A percentile compares a stretch with the other conserved stretches of the same genome.
Evolutionary conservation across 2,329 filamentous ascomycete genomes (phyloP).

Genomic region (Fusarium virguliforme): DNA sequence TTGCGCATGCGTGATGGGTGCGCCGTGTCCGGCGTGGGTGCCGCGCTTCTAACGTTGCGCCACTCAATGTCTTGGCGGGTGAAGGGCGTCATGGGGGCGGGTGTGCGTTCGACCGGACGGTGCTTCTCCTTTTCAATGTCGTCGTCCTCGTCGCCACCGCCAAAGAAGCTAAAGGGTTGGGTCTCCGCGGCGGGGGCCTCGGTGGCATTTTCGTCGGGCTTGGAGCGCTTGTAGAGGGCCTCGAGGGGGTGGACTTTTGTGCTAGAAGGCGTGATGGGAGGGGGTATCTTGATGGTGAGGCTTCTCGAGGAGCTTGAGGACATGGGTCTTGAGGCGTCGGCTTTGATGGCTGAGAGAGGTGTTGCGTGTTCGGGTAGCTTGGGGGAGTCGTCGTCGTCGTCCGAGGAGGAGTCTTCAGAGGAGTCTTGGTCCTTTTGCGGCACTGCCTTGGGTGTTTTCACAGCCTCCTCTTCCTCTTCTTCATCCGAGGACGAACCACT

Average conservation of each 20-base stretch:
- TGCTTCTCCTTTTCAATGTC: conserved; percentile 65
- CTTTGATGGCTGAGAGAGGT: conserved; percentile 48
- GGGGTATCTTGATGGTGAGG: conserved; percentile 71
- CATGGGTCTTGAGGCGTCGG: conserved; percentile 60
- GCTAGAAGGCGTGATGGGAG: conserved; percentile 63
- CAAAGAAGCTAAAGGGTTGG: conserved; percentile 86
- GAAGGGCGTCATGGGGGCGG: conserved; percentile 84
- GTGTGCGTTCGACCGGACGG: conserved; percentile 33
- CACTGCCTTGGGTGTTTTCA: conserved; percentile 17
- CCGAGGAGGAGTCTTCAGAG: conserved; percentile 35
- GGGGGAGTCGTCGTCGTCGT: conserved; percentile 25
- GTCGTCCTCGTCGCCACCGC: conserved; percentile 61
- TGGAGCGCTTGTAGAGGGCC: conserved; percentile 87
- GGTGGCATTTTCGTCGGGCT: conserved; percentile 60
- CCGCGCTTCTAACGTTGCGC: conserved; percentile 85
- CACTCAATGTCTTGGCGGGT: conserved; percentile 84
- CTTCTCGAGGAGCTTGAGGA: conserved; percentile 67
- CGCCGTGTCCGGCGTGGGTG: conserved; percentile 94
- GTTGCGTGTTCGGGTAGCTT: conserved; percentile 40
- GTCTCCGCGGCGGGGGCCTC: conserved; percentile 59
- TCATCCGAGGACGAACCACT: conserved; percentile 58
- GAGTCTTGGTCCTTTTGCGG: conserved; percentile 39
- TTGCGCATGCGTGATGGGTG: conserved; percentile 77
- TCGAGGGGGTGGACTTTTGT: conserved; percentile 85
- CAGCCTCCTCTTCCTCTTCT: conserved; percentile 47